Base-by-base conservation (phyloP, 345 rosid genomes). In the Anacardium occidentale region DNA sequence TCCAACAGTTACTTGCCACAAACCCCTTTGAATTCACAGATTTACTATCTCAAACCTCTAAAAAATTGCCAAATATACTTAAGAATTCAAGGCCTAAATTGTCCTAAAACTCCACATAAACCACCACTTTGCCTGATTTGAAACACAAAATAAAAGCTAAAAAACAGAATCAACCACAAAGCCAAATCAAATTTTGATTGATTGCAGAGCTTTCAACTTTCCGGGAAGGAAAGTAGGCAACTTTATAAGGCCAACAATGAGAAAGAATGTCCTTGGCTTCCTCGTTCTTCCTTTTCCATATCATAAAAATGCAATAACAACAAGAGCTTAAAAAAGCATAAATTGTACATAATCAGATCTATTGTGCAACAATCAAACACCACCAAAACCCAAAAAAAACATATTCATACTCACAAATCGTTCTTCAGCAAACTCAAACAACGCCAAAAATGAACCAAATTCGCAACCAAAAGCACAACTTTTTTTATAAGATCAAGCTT, bases 301-400 rank as follows among this genome's bases (percentile, higher is more conserved):
- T 73, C 56, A 58, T 44, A 58, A 26, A 70, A 56, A 73, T 34
- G 32, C 44, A 68, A 76, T 53, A 72, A 26, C 72, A 55, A 48
- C 25, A 24, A 58, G 72, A 76, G 18, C 73, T 22, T 25, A 70
- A 57, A 66, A 62, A 70, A 55, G 66, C 21, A 47, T 48, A 22
- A 0, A 66, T 25, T 65, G 34, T 24, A 69, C 18, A 66, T 61
- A 53, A 73, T 61, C 75, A 81, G 84, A 83, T 83, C 84, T 83
- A 76, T 58, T 26, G 61, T 68, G 42, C 70, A 70, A 66, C 66
- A 56, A 68, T 60, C 69, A 54, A 64, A 68, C 37, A 34, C 54
- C 8, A 37, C 42, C 42, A 37, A 37, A 37, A 37, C 73, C 62
- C 60, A 72, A 50, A 60, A 51, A 51, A 29, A 29, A 15, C 20